Conservation (phyloP, 169 alveolate genomes). For the Theileria parva region DNA sequence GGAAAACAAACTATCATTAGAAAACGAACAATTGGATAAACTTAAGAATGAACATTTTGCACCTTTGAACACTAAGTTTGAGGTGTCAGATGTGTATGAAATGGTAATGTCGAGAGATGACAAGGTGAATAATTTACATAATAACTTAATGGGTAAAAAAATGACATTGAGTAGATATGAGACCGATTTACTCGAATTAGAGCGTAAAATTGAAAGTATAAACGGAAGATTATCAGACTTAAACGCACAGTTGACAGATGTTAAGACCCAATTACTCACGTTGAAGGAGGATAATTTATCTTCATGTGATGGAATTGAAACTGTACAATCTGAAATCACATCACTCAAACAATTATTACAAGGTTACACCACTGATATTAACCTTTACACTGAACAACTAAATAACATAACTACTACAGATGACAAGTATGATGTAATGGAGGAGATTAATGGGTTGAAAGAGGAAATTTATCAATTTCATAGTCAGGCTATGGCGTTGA, state of each 20-base stretch:
- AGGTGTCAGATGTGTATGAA: conserved; percentile 43
- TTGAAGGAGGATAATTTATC: conserved; percentile 12
- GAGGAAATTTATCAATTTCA: conserved; percentile 25
- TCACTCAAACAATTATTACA: conserved; percentile 15
- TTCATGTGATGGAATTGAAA: conserved; percentile 20
- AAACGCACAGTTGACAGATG: not conserved
- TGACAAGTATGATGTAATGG: not conserved
- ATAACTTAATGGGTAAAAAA: conserved; percentile 25
- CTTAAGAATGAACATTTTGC: conserved; percentile 25
- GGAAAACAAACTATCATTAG: not conserved
- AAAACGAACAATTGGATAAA: conserved; percentile 4
- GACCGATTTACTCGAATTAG: conserved; percentile 40
- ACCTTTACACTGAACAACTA: conserved; percentile 37
- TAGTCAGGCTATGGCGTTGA: conserved; percentile 19
- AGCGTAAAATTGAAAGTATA: conserved; percentile 13
- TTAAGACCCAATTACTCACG: conserved; percentile 15
- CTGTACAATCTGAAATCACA: conserved; percentile 22
- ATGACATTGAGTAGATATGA: conserved; percentile 23
- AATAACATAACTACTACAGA: conserved; percentile 6
- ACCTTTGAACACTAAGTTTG: conserved; percentile 33
- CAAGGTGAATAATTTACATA: not conserved
- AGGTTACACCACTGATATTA: conserved; percentile 4
- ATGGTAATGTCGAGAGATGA: conserved; percentile 8
- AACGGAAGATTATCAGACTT: conserved; percentile 1
- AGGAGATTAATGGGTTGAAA: conserved; percentile 16